phyloP scores from a whole-genome alignment of 2,329 filamentous ascomycete species.

The Pseudomassariella vexata region DNA sequence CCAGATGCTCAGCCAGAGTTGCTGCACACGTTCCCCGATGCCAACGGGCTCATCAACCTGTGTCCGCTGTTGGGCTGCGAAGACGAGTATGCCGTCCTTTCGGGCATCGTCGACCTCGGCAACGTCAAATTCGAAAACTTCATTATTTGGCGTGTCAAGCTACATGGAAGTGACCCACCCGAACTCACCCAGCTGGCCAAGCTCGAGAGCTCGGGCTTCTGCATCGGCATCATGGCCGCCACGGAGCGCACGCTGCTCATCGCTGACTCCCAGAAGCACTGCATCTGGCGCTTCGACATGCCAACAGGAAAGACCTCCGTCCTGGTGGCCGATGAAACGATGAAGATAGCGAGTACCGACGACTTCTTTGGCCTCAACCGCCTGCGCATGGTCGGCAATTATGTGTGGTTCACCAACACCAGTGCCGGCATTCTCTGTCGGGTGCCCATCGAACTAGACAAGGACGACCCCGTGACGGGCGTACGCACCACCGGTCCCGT shows the following conservation, averaged over 20 bases:
- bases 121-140: conserved; percentile 19
- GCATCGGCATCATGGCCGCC: conserved; percentile 15
- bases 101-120: conserved; percentile 20
- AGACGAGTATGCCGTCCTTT: conserved; percentile 22
- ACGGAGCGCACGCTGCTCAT: conserved; percentile 20
- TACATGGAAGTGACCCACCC: conserved; percentile 19
- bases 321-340: conserved; percentile 17
- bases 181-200: conserved; percentile 15
- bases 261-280: conserved; percentile 16
- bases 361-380: conserved; percentile 23
- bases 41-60: conserved; percentile 19
- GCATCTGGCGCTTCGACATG: conserved; percentile 22
- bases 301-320: conserved; percentile 14
- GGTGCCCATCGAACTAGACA: conserved; percentile 17
- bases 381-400: conserved; percentile 16
- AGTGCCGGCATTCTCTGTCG: conserved; percentile 20
- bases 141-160: conserved; percentile 19
- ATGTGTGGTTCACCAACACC: conserved; percentile 24
- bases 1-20: conserved; percentile 16
- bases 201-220: conserved; percentile 14
- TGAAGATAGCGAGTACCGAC: conserved; percentile 14
- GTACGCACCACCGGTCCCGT: conserved; percentile 17
- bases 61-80: conserved; percentile 15
- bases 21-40: conserved; percentile 17
- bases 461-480: conserved; percentile 10